These are phyloP conservation scores for Marasmius tenuissimus DNA, from an alignment of 1,284 basidiomycete genomes.

Conservation along the genomic window DNA sequence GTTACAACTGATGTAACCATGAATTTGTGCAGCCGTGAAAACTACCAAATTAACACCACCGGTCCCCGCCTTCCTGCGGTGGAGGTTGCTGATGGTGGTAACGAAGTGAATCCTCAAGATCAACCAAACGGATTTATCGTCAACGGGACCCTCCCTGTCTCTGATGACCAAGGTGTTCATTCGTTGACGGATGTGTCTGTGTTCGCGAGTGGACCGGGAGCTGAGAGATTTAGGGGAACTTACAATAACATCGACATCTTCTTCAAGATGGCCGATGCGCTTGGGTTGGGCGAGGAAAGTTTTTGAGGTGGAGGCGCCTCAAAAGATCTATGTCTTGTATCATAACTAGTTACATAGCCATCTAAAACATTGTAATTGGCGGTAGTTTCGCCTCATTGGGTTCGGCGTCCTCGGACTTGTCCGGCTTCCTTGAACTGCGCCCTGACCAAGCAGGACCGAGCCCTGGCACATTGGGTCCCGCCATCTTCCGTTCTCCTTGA, in stretches of 20 bases:
- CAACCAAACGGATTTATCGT: slow-evolving; percentile 26
- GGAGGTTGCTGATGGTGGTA: slow-evolving; percentile 18
- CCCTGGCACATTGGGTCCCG: no score
- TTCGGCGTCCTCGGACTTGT: no score
- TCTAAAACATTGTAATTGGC: no score
- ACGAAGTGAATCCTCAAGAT: slow-evolving; percentile 34
- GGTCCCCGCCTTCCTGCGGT: slow-evolving; percentile 37
- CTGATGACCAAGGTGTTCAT: slow-evolving; percentile 36
- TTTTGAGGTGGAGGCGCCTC: no score
- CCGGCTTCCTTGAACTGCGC: no score
- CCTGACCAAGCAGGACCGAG: no score
- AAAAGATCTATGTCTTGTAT: no score
- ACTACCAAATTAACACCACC: slow-evolving; percentile 29
- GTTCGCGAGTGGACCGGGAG: slow-evolving; percentile 40
- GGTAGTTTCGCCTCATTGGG: no score
- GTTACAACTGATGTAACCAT: background rate
- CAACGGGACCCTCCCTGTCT: slow-evolving; percentile 32
- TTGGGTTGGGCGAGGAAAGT: slow-evolving; percentile 18
- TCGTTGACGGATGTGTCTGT: slow-evolving; percentile 42
- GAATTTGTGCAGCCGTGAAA: slow-evolving; percentile 29
- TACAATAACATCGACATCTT: slow-evolving; percentile 45
- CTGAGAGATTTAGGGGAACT: slow-evolving; percentile 37
- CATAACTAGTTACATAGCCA: no score
- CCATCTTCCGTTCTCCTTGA: no score
- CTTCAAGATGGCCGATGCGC: slow-evolving; percentile 43